Evolutionary conservation across 1,284 basidiomycete genomes (phyloP).

Genomic region (Cystobasidiaceae sp.): DNA sequence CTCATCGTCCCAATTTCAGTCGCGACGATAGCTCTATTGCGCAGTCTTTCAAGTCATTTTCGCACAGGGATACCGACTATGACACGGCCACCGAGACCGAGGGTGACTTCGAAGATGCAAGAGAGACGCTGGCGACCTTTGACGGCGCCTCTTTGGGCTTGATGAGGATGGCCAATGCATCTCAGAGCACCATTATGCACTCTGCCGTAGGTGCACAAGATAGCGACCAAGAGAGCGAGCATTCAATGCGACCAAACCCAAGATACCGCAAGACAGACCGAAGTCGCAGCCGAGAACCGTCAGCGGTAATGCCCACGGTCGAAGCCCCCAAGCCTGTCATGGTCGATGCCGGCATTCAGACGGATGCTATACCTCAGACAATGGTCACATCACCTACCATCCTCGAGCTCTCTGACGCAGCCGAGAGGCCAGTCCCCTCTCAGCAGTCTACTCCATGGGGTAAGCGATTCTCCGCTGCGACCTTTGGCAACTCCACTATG

Average conservation of each 20-base stretch:
- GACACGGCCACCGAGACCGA: constrained; percentile 58
- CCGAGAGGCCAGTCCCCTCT: background rate
- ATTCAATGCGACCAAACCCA: constrained; percentile 52
- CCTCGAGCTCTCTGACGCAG: background rate
- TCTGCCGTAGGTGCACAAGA: constrained; percentile 45
- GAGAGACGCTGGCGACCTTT: constrained; percentile 55
- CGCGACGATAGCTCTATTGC: constrained; percentile 21
- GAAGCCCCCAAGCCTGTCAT: constrained; percentile 14
- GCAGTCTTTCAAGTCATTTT: constrained; percentile 30
- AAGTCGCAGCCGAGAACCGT: constrained; percentile 14
- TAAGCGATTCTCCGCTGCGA: constrained; percentile 10
- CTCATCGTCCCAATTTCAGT: background rate
- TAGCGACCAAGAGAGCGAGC: constrained; percentile 56
- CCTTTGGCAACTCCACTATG: constrained; percentile 7
- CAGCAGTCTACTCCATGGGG: background rate
- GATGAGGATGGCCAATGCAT: constrained; percentile 20
- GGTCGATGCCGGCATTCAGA: constrained; percentile 21
- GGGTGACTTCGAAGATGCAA: constrained; percentile 71
- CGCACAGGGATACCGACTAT: constrained; percentile 21
- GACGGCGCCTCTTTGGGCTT: constrained; percentile 24
- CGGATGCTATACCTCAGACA: constrained; percentile 8
- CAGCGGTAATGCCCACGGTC: constrained; percentile 4
- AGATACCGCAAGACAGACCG: constrained; percentile 24
- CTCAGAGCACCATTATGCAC: constrained; percentile 23
- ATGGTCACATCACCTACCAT: constrained; percentile 14